Conservation (phyloP, 106 monocot species). For the Dactylorhiza incarnata region DNA sequence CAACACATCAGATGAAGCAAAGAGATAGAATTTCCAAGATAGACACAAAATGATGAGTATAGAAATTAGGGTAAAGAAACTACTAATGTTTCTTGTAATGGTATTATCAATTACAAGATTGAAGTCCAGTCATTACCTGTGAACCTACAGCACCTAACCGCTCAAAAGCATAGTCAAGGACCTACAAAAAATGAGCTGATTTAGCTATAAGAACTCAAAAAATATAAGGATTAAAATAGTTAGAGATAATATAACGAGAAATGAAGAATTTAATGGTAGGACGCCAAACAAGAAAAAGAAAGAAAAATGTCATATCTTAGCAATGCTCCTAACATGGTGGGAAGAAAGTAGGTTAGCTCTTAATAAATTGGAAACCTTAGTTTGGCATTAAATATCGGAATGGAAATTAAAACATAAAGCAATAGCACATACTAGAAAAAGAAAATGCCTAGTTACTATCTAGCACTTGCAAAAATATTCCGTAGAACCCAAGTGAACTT, state of each 20-base stretch:
- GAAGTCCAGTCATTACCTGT: slow-evolving; percentile 23
- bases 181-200: slow-evolving; percentile 28
- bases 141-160: slow-evolving; percentile 53
- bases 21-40: background rate
- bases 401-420: background rate
- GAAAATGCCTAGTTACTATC: background rate
- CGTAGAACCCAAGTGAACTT: background rate
- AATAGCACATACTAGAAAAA: background rate
- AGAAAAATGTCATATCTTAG: background rate
- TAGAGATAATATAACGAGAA: slow-evolving; percentile 6
- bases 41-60: background rate
- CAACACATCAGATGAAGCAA: background rate
- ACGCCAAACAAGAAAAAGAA: background rate
- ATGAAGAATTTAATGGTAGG: background rate
- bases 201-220: background rate
- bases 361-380: background rate
- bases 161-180: slow-evolving; percentile 95
- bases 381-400: background rate
- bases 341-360: background rate
- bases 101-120: background rate
- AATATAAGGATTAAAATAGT: slow-evolving; percentile 1
- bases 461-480: background rate
- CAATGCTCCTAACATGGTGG: background rate
- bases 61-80: background rate
- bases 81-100: background rate